phyloP scores from a whole-genome alignment of 257 asterid species.

The Solanum sparsipilum region DNA sequence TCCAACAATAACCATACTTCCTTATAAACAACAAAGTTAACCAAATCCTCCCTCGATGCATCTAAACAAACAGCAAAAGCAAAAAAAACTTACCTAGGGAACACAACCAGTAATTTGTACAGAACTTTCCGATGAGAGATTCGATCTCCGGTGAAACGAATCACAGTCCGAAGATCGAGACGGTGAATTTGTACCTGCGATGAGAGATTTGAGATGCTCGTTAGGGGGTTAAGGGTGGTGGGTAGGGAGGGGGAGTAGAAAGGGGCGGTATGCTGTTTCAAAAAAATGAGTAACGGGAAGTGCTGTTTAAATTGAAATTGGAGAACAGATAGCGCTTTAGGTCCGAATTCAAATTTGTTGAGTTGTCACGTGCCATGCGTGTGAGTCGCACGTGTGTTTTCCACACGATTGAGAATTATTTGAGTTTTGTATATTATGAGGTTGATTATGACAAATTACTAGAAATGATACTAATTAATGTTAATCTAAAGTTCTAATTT shows the following conservation, averaged over 20 bases:
- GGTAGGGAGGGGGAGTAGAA: background rate
- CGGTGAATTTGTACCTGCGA: background rate
- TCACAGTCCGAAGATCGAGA: background rate
- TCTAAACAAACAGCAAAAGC: background rate
- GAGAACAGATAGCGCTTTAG: conserved; percentile 6
- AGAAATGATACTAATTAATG: background rate
- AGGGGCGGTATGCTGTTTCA: background rate
- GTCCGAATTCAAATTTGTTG: conserved; percentile 13
- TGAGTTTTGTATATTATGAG: background rate
- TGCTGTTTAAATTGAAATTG: conserved; percentile 1
- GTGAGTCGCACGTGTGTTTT: background rate
- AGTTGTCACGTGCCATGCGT: conserved; percentile 9
- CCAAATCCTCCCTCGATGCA: background rate
- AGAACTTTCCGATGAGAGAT: background rate
- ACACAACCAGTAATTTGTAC: background rate
- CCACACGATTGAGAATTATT: background rate
- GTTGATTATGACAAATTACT: background rate
- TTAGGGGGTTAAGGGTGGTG: background rate
- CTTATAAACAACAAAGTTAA: background rate
- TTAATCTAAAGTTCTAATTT: background rate
- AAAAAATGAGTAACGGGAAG: background rate
- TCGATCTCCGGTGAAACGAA: background rate
- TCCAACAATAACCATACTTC: background rate
- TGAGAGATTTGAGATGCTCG: background rate
- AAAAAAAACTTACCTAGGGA: background rate